Conservation (phyloP, 2,329 filamentous ascomycete species). For the Microcyclosporella mali region DNA sequence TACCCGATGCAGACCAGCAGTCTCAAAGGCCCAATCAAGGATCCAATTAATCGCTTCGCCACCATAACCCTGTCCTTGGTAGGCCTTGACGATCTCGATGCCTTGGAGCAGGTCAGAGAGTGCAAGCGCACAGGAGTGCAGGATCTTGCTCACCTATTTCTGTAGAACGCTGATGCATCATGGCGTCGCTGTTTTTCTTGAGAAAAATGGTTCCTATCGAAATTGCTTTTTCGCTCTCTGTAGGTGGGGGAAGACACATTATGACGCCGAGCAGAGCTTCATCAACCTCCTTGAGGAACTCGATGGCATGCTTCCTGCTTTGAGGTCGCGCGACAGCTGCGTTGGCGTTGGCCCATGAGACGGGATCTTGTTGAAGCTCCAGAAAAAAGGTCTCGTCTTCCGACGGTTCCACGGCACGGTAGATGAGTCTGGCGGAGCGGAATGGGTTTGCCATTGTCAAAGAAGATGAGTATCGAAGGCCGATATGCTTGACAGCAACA, state of each 20-base stretch:
- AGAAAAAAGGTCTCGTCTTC: conserved; percentile 29
- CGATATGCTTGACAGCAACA: too few species aligned
- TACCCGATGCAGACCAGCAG: conserved; percentile 1
- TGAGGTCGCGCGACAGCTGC: conserved; percentile 27
- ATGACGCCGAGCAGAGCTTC: conserved; percentile 16
- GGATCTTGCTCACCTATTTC: background rate
- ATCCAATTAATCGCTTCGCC: conserved; percentile 1
- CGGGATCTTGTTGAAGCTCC: conserved; percentile 13
- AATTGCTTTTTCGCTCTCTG: background rate
- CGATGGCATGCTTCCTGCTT: conserved; percentile 25
- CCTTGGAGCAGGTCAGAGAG: too few species aligned
- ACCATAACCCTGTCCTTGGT: conserved; percentile 3
- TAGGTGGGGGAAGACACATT: conserved; percentile 1
- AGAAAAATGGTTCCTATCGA: background rate
- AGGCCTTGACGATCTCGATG: background rate
- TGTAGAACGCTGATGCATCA: background rate
- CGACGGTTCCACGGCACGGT: conserved; percentile 32
- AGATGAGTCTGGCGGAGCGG: conserved; percentile 34
- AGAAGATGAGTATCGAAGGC: too few species aligned
- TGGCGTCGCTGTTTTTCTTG: background rate
- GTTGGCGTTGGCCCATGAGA: conserved; percentile 14
- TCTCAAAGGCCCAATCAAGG: conserved; percentile 2
- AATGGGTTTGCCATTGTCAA: conserved; percentile 24
- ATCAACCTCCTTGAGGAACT: conserved; percentile 21
- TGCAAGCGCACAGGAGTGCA: too few species aligned